phyloP scores from a whole-genome alignment of 2,329 filamentous ascomycete species.

The Aureobasidium mangrovei region DNA sequence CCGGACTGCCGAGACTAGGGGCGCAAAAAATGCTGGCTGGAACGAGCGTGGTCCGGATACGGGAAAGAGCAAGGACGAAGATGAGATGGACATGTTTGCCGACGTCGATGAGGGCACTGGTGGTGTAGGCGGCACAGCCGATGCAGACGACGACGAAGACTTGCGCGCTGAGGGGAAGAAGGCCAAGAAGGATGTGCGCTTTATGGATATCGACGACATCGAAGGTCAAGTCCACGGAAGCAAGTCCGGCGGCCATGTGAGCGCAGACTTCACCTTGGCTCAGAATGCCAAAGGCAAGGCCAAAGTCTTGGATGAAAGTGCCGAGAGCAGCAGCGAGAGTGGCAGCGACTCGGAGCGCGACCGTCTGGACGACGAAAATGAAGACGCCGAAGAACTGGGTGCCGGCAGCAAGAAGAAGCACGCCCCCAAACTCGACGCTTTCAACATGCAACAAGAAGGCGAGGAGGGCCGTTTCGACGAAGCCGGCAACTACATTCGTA shows the following conservation, averaged over 20 bases:
- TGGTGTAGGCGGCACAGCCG: conserved; percentile 21
- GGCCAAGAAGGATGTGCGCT: conserved; percentile 54
- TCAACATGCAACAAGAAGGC: conserved; percentile 85
- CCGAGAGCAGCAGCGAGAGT: conserved; percentile 50
- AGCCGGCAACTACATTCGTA: conserved; percentile 81
- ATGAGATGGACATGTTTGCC: conserved; percentile 77
- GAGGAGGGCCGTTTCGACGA: conserved; percentile 92
- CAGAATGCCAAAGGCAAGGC: conserved; percentile 33
- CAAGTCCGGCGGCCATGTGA: conserved; percentile 62
- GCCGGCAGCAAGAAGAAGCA: conserved; percentile 85
- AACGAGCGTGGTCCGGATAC: conserved; percentile 26
- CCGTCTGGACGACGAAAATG: conserved; percentile 56
- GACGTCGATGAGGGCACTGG: conserved; percentile 52
- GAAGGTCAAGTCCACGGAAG: conserved; percentile 69
- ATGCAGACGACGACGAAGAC: conserved; percentile 47
- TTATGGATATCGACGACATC: conserved; percentile 57
- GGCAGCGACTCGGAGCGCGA: conserved; percentile 58
- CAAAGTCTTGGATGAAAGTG: conserved; percentile 50
- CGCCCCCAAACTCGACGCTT: conserved; percentile 88
- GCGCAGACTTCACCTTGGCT: conserved; percentile 51
- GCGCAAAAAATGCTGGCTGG: conserved; percentile 29
- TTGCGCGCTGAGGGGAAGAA: conserved; percentile 46
- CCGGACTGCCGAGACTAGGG: not conserved
- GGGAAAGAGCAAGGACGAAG: conserved; percentile 48
- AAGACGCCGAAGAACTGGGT: conserved; percentile 80